phyloP scores from a whole-genome alignment of 306 rosid species.

The Vigna hirtella region DNA sequence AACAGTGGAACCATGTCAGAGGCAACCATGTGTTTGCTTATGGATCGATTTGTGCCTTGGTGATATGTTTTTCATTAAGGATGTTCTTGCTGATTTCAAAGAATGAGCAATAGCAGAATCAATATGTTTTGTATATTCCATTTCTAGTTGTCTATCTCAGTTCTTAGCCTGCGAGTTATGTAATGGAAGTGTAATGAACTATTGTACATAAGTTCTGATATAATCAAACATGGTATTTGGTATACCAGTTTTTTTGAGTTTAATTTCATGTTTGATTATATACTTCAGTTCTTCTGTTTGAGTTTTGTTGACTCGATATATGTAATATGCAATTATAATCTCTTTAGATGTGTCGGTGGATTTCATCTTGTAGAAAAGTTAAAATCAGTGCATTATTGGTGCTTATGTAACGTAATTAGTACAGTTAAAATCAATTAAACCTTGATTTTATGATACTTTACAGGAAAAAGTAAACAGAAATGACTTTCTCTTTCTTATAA shows the following conservation, averaged over 20 bases:
- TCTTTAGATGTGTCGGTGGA: too few relatives aligned
- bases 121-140: conserved; percentile 9
- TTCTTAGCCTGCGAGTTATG: conserved; percentile 1
- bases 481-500: neutral
- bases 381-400: too few relatives aligned
- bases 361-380: too few relatives aligned
- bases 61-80: conserved; percentile 39
- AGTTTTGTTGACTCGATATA: too few relatives aligned
- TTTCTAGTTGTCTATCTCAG: neutral
- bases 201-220: neutral
- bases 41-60: conserved; percentile 89
- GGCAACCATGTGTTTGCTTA: conserved; percentile 70
- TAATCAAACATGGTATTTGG: neutral
- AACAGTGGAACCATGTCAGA: conserved; percentile 63
- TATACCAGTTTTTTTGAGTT: neutral
- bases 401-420: too few relatives aligned
- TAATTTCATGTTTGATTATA: too few relatives aligned
- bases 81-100: neutral
- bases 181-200: neutral
- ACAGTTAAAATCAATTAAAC: too few relatives aligned
- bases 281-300: too few relatives aligned
- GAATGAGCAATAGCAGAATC: conserved; percentile 1
- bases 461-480: too few relatives aligned
- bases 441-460: neutral
- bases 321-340: too few relatives aligned